These are phyloP conservation scores for Stygiomarasmius scandens DNA, from an alignment of 1,284 basidiomycete genomes.

Conservation along the genomic window DNA sequence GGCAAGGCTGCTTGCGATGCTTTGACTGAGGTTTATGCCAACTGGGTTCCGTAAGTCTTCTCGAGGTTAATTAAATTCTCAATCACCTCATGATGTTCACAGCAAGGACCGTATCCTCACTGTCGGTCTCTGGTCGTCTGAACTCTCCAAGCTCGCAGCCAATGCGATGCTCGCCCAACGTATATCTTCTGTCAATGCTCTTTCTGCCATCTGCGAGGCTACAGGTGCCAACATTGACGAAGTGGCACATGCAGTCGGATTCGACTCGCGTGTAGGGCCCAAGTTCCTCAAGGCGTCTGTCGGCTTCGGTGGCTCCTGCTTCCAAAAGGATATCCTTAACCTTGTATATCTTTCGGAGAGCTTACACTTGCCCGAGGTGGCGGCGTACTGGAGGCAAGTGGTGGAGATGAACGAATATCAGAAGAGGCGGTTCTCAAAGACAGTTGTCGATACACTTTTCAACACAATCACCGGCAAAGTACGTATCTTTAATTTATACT, in stretches of 20 bases:
- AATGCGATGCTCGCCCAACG: constrained; percentile 99
- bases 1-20: constrained; percentile 82
- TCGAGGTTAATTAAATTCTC: not conserved
- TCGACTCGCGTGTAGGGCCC: constrained; percentile 90
- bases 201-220: constrained; percentile 99
- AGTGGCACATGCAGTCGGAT: constrained; percentile 93
- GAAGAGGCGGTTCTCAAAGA: constrained; percentile 87
- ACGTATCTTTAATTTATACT: constrained; percentile 30
- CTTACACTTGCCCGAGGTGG: constrained; percentile 94
- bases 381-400: constrained; percentile 95
- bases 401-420: constrained; percentile 98
- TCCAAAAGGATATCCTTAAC: constrained; percentile 99
- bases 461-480: constrained; percentile 96
- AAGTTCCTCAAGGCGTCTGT: constrained; percentile 96
- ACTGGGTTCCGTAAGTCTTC: constrained; percentile 88
- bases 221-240: constrained; percentile 99
- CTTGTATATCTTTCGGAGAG: constrained; percentile 96
- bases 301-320: constrained; percentile 98
- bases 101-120: constrained; percentile 84
- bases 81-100: not conserved
- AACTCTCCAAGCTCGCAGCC: constrained; percentile 97
- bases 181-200: constrained; percentile 97
- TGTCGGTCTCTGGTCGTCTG: constrained; percentile 98
- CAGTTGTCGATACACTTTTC: constrained; percentile 94
- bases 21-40: constrained; percentile 83